A percentile compares a stretch with the other conserved stretches of the same genome.
Conservation (phyloP, 257 asterid genomes). For the Solanum okadae region DNA sequence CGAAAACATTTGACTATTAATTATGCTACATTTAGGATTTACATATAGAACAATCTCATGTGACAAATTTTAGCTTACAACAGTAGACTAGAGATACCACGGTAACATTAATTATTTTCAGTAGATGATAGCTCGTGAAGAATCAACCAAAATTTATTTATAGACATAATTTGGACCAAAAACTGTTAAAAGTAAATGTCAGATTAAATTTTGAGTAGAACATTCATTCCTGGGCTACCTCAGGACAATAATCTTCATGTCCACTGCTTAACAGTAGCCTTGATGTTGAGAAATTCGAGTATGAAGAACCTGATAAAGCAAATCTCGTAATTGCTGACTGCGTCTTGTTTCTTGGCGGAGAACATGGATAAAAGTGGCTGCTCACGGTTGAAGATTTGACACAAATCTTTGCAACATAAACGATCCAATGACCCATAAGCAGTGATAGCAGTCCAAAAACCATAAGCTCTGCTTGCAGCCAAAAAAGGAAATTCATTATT, state of each 20-base stretch:
- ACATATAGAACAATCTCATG: not conserved
- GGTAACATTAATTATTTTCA: not conserved
- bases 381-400: constrained; percentile 67
- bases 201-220: not conserved
- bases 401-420: constrained; percentile 72
- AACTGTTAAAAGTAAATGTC: not conserved
- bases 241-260: constrained; percentile 39
- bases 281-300: constrained; percentile 34
- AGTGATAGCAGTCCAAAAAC: constrained; percentile 83
- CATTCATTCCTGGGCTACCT: constrained; percentile 30
- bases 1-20: not conserved
- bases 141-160: not conserved
- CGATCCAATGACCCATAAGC: constrained; percentile 91
- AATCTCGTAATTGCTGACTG: constrained; percentile 4
- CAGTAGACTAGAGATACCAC: not conserved
- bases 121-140: not conserved
- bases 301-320: constrained; percentile 15
- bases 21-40: not conserved
- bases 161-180: not conserved
- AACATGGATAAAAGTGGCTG: constrained; percentile 81
- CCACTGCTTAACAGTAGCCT: constrained; percentile 24
- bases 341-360: constrained; percentile 17
- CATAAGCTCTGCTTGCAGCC: constrained; percentile 62
- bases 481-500: not conserved
- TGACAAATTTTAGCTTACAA: not conserved